Base-by-base conservation (phyloP, 148 eudicot species). In the Cornus controversa region DNA sequence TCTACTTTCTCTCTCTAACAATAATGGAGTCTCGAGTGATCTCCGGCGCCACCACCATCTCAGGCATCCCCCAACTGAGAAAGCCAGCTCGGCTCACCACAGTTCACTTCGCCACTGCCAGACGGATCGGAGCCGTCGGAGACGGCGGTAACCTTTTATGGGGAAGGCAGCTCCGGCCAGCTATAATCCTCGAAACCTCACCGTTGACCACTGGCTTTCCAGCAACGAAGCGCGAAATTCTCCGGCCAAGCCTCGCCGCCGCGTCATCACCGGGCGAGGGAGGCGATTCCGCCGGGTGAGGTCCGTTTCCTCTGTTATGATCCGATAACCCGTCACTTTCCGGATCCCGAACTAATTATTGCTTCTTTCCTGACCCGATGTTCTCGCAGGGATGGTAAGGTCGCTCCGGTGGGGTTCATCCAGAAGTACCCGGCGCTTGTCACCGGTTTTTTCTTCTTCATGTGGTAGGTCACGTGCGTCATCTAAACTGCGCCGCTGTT, bases 391-490 rank as follows among this genome's bases (percentile, higher is more conserved):
- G 93, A 85, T 28, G 94, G 84, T 54, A 88, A 89, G 82, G 83
- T 77, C 45, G 92, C 89, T 72, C 87, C 87, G 76, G 91, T 90
- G 16, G 99, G 99, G 76, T 81, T 96, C 75, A 45, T 90, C 65
- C 85, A 89, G 78, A 96, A 90, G 81, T 89, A 93, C 69, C 99
- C 94, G 70, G 84, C 85, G n/a, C 86, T 96, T 14, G 75, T 78
- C 20, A 93, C 99, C 70, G 99, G 99, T 2, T 96, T 92, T 79
- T 96, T 96, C 94, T 93, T 96, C 92, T 96, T 96, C 92, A 91
- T 93, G 99, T 96, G 99, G 98, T 96, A 81, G 65, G 97, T 79
- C 3, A 8, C 75, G 24, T 75, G 31, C 45, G 8, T 27, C 15
- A 0, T 15, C 27, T 20, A 40, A 69, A 29, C 26, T 74, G 62